A percentile compares a stretch with the other conserved stretches of the same genome.
Evolutionary conservation across 2,329 filamentous ascomycete species (phyloP).

Genomic region (Calonectria henricotiae): DNA sequence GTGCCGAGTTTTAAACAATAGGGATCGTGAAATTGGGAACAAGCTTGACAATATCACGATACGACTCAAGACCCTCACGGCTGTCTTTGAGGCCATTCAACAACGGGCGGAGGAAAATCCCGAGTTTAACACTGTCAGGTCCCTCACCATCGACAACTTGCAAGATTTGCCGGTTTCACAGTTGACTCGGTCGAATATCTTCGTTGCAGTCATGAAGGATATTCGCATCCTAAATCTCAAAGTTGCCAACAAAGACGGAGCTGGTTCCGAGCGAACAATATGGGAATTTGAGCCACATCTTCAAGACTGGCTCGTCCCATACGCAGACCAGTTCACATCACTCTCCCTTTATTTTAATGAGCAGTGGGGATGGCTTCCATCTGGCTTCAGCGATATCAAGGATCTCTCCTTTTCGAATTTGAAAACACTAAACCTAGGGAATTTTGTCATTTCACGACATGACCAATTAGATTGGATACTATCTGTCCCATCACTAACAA

Average conservation of each 20-base stretch:
- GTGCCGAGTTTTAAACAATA: not conserved
- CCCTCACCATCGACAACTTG: not conserved
- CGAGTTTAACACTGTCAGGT: not conserved
- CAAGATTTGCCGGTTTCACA: not conserved
- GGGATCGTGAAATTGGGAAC: not conserved
- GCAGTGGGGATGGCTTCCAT: not conserved
- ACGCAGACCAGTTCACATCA: not conserved
- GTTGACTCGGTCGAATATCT: not conserved
- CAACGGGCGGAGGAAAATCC: not conserved
- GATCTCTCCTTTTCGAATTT: not conserved
- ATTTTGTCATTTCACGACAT: not conserved
- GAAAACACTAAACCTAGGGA: not conserved
- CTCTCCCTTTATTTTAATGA: not conserved
- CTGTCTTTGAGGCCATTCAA: not conserved
- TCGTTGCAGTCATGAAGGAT: not conserved
- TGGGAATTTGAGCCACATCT: constrained; percentile 1
- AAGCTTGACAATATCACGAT: not conserved
- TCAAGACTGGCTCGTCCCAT: not conserved
- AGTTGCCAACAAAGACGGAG: not conserved
- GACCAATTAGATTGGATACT: not conserved
- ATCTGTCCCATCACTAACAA: not conserved
- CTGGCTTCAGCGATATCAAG: not conserved
- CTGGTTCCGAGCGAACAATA: not conserved
- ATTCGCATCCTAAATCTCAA: not conserved
- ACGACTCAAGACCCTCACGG: not conserved